Conservation (phyloP, 805 yeast species). For the Sungouiozyma ichnusensis region DNA sequence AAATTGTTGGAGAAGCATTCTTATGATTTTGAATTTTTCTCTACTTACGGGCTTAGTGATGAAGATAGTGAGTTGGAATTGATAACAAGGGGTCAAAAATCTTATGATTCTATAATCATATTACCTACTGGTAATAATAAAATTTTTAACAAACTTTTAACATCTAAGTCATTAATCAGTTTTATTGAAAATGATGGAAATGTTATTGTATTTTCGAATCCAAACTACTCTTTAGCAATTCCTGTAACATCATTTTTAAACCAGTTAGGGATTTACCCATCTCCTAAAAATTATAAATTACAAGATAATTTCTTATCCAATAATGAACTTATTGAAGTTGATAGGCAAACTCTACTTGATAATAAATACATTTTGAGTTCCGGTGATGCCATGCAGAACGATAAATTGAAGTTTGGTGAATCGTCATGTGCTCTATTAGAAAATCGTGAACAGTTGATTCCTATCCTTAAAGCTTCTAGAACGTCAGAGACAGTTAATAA, state of each 20-base stretch:
- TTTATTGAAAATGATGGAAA: conserved; percentile 66
- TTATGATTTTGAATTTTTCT: not conserved
- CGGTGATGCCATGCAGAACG: conserved; percentile 2
- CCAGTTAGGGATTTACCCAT: conserved; percentile 75
- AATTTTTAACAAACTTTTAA: conserved; percentile 29
- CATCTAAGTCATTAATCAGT: conserved; percentile 41
- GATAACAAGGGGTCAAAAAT: not conserved
- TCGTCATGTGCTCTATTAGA: conserved; percentile 65
- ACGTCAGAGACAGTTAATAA: conserved; percentile 49
- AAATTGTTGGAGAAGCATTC: not conserved
- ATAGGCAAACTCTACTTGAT: not conserved
- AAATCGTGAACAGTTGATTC: conserved; percentile 60
- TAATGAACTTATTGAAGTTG: conserved; percentile 1
- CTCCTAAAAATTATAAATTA: conserved; percentile 60
- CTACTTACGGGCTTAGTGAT: not conserved
- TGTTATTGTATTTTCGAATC: conserved; percentile 49
- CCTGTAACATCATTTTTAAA: conserved; percentile 56
- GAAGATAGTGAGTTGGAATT: not conserved
- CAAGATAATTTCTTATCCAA: conserved; percentile 50
- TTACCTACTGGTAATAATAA: not conserved
- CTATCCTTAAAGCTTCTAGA: conserved; percentile 54
- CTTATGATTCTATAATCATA: not conserved
- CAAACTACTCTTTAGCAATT: conserved; percentile 44
- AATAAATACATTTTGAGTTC: conserved; percentile 4
- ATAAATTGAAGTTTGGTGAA: conserved; percentile 22